Evolutionary conservation across 2,329 filamentous ascomycete genomes (phyloP), one percentile per base, ranked within the genome.

Genomic region (Alternaria solani): DNA sequence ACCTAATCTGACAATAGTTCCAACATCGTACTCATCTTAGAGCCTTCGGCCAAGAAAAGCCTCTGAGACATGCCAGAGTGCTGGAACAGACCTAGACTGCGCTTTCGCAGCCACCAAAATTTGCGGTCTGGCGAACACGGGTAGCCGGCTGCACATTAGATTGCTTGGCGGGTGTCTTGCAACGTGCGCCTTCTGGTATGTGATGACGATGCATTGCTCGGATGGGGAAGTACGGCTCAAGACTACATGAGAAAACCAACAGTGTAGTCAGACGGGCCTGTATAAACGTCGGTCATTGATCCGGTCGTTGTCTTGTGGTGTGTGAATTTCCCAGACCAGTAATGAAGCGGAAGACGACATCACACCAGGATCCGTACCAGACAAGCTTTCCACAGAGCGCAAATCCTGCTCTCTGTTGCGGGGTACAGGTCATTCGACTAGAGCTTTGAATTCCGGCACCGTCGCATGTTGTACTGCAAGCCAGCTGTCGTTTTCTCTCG

Each of bases 41-140:
- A 47, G 36, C 25, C 36, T 30, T 25, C 51, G 20, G 44, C 51
- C 63, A 59, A 56, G 51, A 16, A 42, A 38, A 25, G 42, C 28
- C 28, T 14, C 28, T 26, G n/a, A 20, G n/a, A 62, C 20, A n/a
- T 41, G 23, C 36, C 47, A 32, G 41, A 53, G 38, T 51, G 39
- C 18, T 23, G 48, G 26, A 26, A 20, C 16, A 39, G 18, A 57
- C 54, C 25, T 18, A 54, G 36, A 34, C 14, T 25, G 18, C 43
- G n/a, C 32, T 14, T 61, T 28, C 20, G 14, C 32, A 44, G 49
- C 25, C 36, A 32, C 18, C 23, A 34, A 41, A 26, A 12, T 39
- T 36, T 48, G 7, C 55, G 30, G 20, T 49, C 18, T 59, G 38
- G 48, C 34, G 30, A 59, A 55, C 25, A 51, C 44, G 55, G 51